Evolutionary conservation across 2,329 filamentous ascomycete genomes (phyloP), one percentile per base, ranked within the genome.

Genomic region (Neonectria ditissima): DNA sequence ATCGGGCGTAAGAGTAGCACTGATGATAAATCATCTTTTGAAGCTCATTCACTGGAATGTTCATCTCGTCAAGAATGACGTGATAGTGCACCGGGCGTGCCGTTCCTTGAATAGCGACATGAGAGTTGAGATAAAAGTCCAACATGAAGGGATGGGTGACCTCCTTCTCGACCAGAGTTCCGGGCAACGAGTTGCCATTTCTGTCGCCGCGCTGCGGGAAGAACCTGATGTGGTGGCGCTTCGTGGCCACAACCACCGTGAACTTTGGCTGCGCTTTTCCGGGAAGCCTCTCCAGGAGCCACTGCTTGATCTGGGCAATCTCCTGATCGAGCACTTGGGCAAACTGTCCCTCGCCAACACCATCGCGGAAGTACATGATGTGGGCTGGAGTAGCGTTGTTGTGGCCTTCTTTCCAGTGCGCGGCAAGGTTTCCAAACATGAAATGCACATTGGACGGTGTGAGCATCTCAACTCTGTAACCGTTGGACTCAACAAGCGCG

Each of bases 21-120:
- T 97, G 94, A 69, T 97, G 91, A 73, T 98, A 98, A 22, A 98
- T 91, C 87, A 98, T 91, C 59, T 90, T 90, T 73, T 97, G 92
- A 0, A 99, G 83, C 2, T 90, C 85, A 44, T 92, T 89, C 0
- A 90, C 84, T 1, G 84, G 77, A 72, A 92, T 86, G 2, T 86
- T 82, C 55, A 90, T 87, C 77, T 98, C 94, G 75, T 99, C 96
- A 50, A 91, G 76, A 22, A 99, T 89, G 14, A 97, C 91, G 65
- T 95, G 91, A 78, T 99, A 99, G 73, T 97, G 93, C 0, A 97
- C 93, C 0, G 96, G 96, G 2, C 96, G 89, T 18, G 96, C 91
- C 1, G 96, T 99, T 24, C 96, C 96, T 79, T 99, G 96, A 68
- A 99, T 94, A 1, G 96, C 96, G 1, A 82, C 80, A 57, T 89